These are phyloP conservation scores for Aleurites moluccanus DNA, from an alignment of 441 rosid species.

Conservation along the genomic window DNA sequence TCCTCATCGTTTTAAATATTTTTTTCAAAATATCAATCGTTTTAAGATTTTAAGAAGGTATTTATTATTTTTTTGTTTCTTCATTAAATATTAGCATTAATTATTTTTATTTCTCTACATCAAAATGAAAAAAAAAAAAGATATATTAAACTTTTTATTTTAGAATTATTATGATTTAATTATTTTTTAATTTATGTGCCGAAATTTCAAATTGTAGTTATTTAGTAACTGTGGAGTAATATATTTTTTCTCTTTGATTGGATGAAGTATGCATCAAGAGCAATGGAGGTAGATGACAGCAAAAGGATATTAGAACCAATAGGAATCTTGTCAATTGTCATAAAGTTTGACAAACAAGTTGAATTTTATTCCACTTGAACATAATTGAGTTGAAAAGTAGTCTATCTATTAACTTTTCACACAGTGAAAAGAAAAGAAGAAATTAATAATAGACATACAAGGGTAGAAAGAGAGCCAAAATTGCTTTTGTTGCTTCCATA, in stretches of 20 bases:
- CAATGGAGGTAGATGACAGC: conserved; percentile 1
- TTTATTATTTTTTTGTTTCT: no score
- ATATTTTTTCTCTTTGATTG: neutral
- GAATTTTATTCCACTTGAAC: conserved; percentile 7
- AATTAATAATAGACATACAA: neutral
- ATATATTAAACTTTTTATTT: no score
- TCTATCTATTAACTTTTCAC: conserved; percentile 17
- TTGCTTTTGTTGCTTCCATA: conserved; percentile 3
- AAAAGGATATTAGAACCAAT: neutral
- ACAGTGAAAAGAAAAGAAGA: neutral
- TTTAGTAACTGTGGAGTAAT: no score
- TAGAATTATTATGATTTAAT: no score
- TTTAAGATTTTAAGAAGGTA: no score
- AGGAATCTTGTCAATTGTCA: neutral
- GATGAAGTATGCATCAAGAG: conserved; percentile 17
- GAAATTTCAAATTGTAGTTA: no score
- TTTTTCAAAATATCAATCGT: no score
- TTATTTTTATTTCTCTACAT: no score
- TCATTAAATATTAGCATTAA: no score
- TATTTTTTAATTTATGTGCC: no score
- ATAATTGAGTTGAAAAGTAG: neutral
- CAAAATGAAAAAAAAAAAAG: no score
- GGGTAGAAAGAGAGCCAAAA: neutral
- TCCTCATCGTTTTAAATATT: no score
- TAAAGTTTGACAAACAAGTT: conserved; percentile 6